Evolutionary conservation across 2,329 filamentous ascomycete genomes (phyloP).

Genomic region (Talaromyces atroroseus): DNA sequence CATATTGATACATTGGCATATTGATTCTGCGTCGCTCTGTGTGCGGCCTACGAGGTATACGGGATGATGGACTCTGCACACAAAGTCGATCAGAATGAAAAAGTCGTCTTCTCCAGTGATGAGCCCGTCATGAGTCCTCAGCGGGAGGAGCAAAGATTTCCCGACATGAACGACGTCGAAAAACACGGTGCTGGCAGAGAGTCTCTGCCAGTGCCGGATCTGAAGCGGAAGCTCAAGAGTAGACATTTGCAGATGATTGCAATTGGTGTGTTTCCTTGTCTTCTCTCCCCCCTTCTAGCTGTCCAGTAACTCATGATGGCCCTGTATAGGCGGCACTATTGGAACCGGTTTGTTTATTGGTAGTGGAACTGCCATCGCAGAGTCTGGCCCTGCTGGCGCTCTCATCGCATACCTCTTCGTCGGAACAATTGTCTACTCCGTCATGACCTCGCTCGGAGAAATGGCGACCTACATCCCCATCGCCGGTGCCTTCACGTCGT

Average conservation of each 20-base stretch:
- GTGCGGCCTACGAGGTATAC: background rate
- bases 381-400: conserved; percentile 60
- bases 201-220: conserved; percentile 56
- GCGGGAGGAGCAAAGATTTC: background rate
- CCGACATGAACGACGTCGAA: conserved; percentile 26
- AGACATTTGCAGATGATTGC: conserved; percentile 98
- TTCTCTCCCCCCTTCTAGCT: background rate
- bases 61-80: background rate
- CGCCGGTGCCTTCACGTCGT: conserved; percentile 69
- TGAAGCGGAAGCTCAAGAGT: conserved; percentile 75
- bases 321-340: conserved; percentile 54
- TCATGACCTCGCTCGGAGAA: conserved; percentile 63
- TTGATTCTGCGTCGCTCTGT: background rate
- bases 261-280: conserved; percentile 63
- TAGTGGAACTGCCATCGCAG: conserved; percentile 57
- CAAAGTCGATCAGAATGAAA: conserved; percentile 8
- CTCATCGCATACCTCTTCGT: conserved; percentile 66
- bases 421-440: conserved; percentile 66
- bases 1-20: background rate
- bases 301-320: background rate
- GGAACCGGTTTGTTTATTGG: conserved; percentile 70
- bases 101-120: background rate
- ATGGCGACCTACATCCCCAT: conserved; percentile 76
- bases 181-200: conserved; percentile 35
- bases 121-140: background rate